Evolutionary conservation across 2,329 filamentous ascomycete species (phyloP).

Genomic region (Exophiala sp.): DNA sequence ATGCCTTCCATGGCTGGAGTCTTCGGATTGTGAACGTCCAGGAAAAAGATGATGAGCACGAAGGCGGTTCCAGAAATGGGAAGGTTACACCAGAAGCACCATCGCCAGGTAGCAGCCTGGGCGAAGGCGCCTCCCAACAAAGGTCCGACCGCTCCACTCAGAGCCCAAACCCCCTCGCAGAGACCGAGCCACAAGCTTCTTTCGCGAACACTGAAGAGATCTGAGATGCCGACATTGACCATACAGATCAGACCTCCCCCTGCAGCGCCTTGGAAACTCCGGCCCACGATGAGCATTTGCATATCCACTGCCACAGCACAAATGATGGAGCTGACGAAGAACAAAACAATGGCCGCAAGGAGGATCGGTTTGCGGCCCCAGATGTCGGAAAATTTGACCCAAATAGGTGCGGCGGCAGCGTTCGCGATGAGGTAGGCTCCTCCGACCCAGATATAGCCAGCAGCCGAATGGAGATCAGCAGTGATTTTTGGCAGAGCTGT

Average conservation of each 20-base stretch:
- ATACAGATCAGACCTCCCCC: constrained; percentile 53
- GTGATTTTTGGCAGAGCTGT: constrained; percentile 35
- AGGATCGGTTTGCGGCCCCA: constrained; percentile 57
- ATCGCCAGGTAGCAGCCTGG: constrained; percentile 46
- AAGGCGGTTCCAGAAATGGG: constrained; percentile 51
- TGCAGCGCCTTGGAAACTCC: constrained; percentile 53
- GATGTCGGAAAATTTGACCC: constrained; percentile 61
- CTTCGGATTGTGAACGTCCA: constrained; percentile 55
- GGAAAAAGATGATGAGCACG: constrained; percentile 48
- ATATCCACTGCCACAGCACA: constrained; percentile 49
- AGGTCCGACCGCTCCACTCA: constrained; percentile 53
- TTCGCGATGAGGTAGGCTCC: constrained; percentile 68
- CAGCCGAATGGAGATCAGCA: constrained; percentile 56
- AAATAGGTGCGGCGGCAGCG: constrained; percentile 65
- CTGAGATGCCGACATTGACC: constrained; percentile 53
- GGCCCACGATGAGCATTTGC: constrained; percentile 51
- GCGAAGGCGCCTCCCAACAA: constrained; percentile 52
- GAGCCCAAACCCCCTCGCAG: constrained; percentile 53
- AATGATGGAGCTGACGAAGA: constrained; percentile 49
- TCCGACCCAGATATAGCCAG: constrained; percentile 76
- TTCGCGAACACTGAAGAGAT: constrained; percentile 52
- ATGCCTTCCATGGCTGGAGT: constrained; percentile 43
- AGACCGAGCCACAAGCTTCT: constrained; percentile 51
- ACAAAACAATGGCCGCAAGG: constrained; percentile 47
- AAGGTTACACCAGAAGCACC: constrained; percentile 56